phyloP scores from a whole-genome alignment of 768 basidiomycete genomes.

The Leccinum variicolor region DNA sequence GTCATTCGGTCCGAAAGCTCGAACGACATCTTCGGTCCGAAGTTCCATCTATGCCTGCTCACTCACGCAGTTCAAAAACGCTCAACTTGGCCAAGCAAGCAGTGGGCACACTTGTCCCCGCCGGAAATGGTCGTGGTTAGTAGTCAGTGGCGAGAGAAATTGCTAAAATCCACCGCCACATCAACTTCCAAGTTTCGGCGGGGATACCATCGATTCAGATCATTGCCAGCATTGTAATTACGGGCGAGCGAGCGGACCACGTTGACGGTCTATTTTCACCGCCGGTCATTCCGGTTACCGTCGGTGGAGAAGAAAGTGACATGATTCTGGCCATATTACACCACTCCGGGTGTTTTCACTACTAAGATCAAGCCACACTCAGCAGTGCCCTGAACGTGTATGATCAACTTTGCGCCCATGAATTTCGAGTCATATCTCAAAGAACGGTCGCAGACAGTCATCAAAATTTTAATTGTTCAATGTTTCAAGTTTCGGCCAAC shows the following conservation, averaged over 20 bases:
- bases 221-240: not conserved
- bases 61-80: not conserved
- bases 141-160: not conserved
- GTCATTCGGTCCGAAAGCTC: conserved; percentile 7
- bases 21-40: not conserved
- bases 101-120: not conserved
- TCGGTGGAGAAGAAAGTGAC: not conserved
- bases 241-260: not conserved
- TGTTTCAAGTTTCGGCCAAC: not conserved
- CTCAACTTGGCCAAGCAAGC: not conserved
- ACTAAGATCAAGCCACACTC: not conserved
- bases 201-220: conserved; percentile 2
- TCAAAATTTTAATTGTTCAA: not conserved
- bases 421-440: not conserved
- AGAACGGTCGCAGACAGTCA: not conserved
- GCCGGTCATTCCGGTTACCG: not conserved
- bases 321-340: not conserved
- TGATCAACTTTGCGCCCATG: not conserved
- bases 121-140: not conserved
- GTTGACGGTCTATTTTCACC: not conserved
- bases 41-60: not conserved
- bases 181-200: not conserved
- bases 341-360: not conserved
- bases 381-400: not conserved
- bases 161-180: not conserved